Evolutionary conservation across 495 filamentous ascomycete species (phyloP), one percentile per base, ranked within the genome.

Genomic region (Lasiosphaeria miniovina): DNA sequence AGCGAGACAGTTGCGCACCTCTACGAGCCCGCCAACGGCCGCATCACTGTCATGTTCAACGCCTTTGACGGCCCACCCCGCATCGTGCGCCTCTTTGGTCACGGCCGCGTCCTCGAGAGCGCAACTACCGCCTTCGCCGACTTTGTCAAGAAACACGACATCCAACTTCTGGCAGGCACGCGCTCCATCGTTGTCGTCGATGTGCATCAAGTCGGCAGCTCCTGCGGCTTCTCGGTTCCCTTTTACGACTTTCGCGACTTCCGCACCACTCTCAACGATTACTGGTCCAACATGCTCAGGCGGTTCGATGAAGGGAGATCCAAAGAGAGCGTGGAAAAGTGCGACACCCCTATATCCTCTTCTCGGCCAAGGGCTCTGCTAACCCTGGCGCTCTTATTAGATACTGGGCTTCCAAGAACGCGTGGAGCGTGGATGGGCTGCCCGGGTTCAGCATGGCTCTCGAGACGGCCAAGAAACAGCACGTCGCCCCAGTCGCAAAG

Each of bases 81-180:
- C 58, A 92, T 93, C 62, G 60, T 91, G 58, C 70, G 89, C 3
- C 71, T 90, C n/a, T 92, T 87, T 66, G 88, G 89, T 49, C 79
- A 69, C 49, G 89, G 88, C 0, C 74, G 72, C 3, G 85, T 90
- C 7, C 72, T 90, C 9, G 89, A 92, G 69, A 72, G 73, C 54
- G 80, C 78, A 17, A 70, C 77, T 0, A 52, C 68, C 0, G 74
- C 69, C 36, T 88, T 85, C 60, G 58, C 73, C 15, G 65, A 68
- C 8, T 73, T 82, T 55, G 63, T 85, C n/a, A 65, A 71, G 58
- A 72, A 70, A 55, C 77, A 82, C 58, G 68, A 73, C 3, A 70
- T 78, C 33, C 56, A 75, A 36, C 59, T 68, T 0, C 51, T 83
- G 0, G 71, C 72, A 0, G 86, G 84, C 0, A 77, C 78, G 4